A percentile compares a stretch with the other conserved stretches of the same genome.
Conservation (phyloP, 139 green algal genomes). For the Chlorella ohadii region DNA sequence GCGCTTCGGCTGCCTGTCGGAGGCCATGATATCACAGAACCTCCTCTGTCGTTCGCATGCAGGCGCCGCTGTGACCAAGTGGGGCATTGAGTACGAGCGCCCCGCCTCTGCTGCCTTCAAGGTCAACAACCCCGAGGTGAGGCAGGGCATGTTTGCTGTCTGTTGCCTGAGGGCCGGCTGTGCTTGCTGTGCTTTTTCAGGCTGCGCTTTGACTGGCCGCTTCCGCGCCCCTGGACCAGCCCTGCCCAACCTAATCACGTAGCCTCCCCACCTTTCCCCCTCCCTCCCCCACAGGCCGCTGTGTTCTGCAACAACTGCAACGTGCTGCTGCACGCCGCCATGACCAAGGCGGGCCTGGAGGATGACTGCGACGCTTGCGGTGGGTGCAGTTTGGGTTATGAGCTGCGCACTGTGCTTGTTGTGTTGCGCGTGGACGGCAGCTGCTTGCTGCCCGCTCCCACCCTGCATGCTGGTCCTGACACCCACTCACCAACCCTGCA, state of each 20-base stretch:
- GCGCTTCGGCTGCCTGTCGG: too few relatives aligned
- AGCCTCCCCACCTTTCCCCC: too few relatives aligned
- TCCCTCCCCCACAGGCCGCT: neutral
- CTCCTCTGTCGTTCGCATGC: neutral
- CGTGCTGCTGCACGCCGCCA: constrained; percentile 86
- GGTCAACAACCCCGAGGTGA: constrained; percentile 81
- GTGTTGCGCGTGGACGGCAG: too few relatives aligned
- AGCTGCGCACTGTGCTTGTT: too few relatives aligned
- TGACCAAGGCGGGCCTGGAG: constrained; percentile 76
- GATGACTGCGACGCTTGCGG: constrained; percentile 66
- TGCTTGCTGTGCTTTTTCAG: neutral
- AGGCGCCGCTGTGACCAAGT: constrained; percentile 79
- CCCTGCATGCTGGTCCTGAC: neutral
- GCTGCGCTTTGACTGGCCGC: too few relatives aligned
- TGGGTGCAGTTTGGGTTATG: neutral
- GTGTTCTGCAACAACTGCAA: constrained; percentile 95
- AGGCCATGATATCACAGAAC: neutral
- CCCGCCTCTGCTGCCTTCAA: constrained; percentile 90
- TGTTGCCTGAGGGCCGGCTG: too few relatives aligned
- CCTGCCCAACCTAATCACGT: too few relatives aligned
- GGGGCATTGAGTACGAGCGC: constrained; percentile 96
- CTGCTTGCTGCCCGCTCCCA: neutral
- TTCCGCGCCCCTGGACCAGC: too few relatives aligned
- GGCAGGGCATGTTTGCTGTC: too few relatives aligned
- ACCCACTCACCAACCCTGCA: too few relatives aligned